Evolutionary conservation across 306 rosid genomes (phyloP).

Genomic region (Betula pendula): DNA sequence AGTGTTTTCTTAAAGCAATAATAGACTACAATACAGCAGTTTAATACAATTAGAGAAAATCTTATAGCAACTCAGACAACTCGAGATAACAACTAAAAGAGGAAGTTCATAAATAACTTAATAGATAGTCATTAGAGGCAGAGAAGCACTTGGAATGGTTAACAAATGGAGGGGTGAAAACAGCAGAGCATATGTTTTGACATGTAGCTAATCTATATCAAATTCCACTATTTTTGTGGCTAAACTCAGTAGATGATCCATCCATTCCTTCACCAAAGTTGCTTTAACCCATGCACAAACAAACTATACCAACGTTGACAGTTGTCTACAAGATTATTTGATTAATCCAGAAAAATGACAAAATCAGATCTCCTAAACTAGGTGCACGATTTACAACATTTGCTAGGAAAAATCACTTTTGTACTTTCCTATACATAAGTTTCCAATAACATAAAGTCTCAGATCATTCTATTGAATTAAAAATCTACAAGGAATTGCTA

Average conservation of each 20-base stretch:
- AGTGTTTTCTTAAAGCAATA: constrained; percentile 11
- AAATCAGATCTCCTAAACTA: neutral
- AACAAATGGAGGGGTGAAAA: neutral
- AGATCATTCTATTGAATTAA: neutral
- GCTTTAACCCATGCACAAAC: neutral
- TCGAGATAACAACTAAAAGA: constrained; percentile 6
- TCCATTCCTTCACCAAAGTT: neutral
- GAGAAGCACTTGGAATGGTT: neutral
- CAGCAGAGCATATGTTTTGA: neutral
- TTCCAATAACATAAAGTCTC: neutral
- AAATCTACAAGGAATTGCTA: neutral
- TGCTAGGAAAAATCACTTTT: neutral
- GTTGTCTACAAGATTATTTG: neutral
- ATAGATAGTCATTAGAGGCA: constrained; percentile 4
- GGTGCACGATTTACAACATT: neutral
- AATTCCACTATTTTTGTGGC: neutral
- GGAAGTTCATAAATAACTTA: neutral
- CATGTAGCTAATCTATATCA: neutral
- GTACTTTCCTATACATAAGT: neutral
- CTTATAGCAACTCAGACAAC: constrained; percentile 5
- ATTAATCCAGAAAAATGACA: neutral
- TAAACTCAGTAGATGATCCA: neutral
- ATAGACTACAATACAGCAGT: constrained; percentile 2
- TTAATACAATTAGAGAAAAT: neutral
- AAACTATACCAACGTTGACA: neutral